These are phyloP conservation scores for Pseudoperonospora humuli DNA, from an alignment of 352 stramenopile genomes.

Conservation along the genomic window DNA sequence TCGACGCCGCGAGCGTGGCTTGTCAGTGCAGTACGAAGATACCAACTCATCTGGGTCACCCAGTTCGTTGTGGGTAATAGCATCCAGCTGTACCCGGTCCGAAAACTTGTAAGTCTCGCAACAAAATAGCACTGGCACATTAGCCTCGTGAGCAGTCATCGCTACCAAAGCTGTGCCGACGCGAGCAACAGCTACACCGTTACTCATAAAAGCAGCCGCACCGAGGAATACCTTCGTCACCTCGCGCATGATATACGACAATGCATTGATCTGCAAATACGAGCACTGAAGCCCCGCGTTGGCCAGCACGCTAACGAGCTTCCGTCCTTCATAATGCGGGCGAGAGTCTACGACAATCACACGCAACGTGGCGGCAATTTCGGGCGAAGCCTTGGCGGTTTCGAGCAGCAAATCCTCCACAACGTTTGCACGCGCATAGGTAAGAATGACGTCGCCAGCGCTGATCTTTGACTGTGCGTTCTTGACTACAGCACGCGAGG, in stretches of 20 bases:
- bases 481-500: conserved; percentile 86
- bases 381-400: conserved; percentile 25
- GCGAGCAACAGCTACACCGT: conserved; percentile 88
- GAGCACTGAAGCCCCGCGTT: conserved; percentile 77
- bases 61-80: conserved; percentile 96
- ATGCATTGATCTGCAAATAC: conserved; percentile 92
- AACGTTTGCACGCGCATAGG: conserved; percentile 90
- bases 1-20: conserved; percentile 29
- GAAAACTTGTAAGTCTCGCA: conserved; percentile 98
- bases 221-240: conserved; percentile 95
- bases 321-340: conserved; percentile 77
- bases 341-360: conserved; percentile 93
- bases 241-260: conserved; percentile 94
- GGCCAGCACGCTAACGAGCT: conserved; percentile 65
- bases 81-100: conserved; percentile 95
- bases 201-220: conserved; percentile 92
- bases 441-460: conserved; percentile 91
- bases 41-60: conserved; percentile 89
- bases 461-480: conserved; percentile 84
- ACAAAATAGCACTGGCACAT: conserved; percentile 95
- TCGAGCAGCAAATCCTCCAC: conserved; percentile 81
- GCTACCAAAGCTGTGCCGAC: conserved; percentile 91
- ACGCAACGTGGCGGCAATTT: conserved; percentile 52
- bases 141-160: conserved; percentile 84
- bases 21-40: conserved; percentile 50